Evolutionary conservation across 345 rosid species (phyloP).

Genomic region (Limnanthes douglasii): DNA sequence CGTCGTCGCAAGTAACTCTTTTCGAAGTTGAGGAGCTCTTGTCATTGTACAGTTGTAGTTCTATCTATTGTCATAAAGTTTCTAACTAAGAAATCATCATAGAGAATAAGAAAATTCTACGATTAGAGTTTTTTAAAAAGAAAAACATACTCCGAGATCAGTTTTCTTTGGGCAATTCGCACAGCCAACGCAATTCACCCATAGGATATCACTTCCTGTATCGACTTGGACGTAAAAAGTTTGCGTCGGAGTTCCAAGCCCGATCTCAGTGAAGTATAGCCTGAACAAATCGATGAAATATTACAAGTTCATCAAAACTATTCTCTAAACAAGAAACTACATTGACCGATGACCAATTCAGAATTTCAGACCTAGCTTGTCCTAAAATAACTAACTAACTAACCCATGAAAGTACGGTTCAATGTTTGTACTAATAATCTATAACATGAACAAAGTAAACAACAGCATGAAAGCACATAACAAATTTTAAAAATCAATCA

Average conservation of each 20-base stretch:
- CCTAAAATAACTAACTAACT: no score
- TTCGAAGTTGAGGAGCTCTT: constrained; percentile 32
- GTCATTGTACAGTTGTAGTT: constrained; percentile 41
- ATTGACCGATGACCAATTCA: no score
- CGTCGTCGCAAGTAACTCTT: constrained; percentile 32
- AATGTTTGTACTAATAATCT: no score
- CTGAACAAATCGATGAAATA: constrained; percentile 19
- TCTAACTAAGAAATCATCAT: neutral
- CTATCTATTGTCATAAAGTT: constrained; percentile 28
- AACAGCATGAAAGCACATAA: no score
- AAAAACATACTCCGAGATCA: constrained; percentile 48
- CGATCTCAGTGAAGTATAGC: constrained; percentile 67
- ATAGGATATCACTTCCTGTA: constrained; percentile 86
- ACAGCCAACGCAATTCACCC: constrained; percentile 87
- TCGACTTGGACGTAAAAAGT: constrained; percentile 82
- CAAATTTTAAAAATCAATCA: no score
- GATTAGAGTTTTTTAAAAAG: neutral
- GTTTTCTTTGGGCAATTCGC: constrained; percentile 61
- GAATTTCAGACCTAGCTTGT: no score
- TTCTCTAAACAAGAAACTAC: no score
- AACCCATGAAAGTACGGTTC: no score
- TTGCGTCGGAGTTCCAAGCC: constrained; percentile 63
- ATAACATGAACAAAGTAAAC: no score
- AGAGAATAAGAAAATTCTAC: constrained; percentile 1
- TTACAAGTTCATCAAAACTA: no score